Evolutionary conservation across 140 eudicot genomes (phyloP), one percentile per base, ranked within the genome.

Genomic region (Stevia rebaudiana): DNA sequence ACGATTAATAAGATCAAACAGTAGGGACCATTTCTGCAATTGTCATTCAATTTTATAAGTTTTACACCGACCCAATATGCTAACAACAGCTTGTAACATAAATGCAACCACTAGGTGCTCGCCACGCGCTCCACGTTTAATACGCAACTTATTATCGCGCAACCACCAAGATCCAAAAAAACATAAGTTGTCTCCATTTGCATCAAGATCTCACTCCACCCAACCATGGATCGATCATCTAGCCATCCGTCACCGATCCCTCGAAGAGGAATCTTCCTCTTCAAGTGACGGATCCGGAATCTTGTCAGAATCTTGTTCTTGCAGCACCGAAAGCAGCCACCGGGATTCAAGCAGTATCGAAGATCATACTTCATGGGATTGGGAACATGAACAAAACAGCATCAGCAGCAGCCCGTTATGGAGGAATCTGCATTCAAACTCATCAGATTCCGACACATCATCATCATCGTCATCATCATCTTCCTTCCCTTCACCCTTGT

Each of bases 311-410:
- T 76, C 78, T 44, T 67, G 81, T 57, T 84, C 97, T 37, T 80
- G 81, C 71, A 87, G 97, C 69, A 86, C 97, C 0, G 95, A 86
- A 49, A 85, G 92, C 78, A 89, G 83, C 79, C 79, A 76, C 73
- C 68, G 82, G 78, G 90, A 83, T 54, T 74, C 87, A 0, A 74
- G 70, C 13, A 73, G 94, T 51, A 61, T 85, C 0, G 94, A 84
- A 46, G 94, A 82, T 53, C 79, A 80, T 6, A 68, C 82, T 19
- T 61, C 84, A 15, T 78, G 76, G 36, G 94, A 76, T 10, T 47
- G 70, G 72, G 83, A 77, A 3, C 65, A 48, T 17, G 80, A 62
- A 63, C 40, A 67, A 71, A 78, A 65, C 65, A 75, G 54, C 49
- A 48, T 41, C 22, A 62, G 40, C 42, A 30, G 63, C 63, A 56